phyloP scores from a whole-genome alignment of 805 yeast genomes.

The Candida railenensis region DNA sequence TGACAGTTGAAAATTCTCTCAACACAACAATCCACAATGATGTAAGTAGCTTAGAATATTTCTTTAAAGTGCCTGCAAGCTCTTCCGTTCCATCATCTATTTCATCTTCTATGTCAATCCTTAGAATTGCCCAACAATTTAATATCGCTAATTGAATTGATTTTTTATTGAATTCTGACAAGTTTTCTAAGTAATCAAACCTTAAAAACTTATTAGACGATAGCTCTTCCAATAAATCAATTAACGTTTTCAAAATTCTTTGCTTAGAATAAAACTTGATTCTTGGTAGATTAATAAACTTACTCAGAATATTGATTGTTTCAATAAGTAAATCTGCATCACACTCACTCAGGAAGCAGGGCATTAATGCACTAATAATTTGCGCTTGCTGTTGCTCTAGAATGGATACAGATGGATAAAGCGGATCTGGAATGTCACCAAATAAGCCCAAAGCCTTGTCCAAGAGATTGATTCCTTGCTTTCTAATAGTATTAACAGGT shows the following conservation, averaged over 20 bases:
- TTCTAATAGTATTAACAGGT: constrained; percentile 55
- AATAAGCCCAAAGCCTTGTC: constrained; percentile 60
- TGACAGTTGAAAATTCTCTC: constrained; percentile 69
- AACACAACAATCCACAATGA: constrained; percentile 80
- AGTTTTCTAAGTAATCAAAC: constrained; percentile 54
- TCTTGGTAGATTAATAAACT: constrained; percentile 54
- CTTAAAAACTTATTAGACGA: constrained; percentile 41
- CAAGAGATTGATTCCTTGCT: constrained; percentile 65
- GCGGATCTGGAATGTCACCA: constrained; percentile 66
- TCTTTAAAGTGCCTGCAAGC: constrained; percentile 48
- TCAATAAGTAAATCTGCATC: constrained; percentile 70
- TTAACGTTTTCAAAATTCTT: constrained; percentile 60
- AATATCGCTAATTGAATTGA: constrained; percentile 59
- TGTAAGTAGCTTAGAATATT: constrained; percentile 58
- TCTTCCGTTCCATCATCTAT: constrained; percentile 36
- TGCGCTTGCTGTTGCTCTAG: constrained; percentile 95
- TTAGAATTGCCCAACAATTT: constrained; percentile 73
- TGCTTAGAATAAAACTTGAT: constrained; percentile 45
- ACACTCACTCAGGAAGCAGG: constrained; percentile 76
- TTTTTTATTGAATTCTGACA: constrained; percentile 45
- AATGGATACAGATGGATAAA: constrained; percentile 66
- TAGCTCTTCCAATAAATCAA: constrained; percentile 63
- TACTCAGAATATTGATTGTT: constrained; percentile 77
- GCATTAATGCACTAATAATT: constrained; percentile 83
- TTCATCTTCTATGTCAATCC: constrained; percentile 26